These are phyloP conservation scores for Botrytis sinoallii DNA, from an alignment of 2,329 filamentous ascomycete genomes.

Conservation along the genomic window DNA sequence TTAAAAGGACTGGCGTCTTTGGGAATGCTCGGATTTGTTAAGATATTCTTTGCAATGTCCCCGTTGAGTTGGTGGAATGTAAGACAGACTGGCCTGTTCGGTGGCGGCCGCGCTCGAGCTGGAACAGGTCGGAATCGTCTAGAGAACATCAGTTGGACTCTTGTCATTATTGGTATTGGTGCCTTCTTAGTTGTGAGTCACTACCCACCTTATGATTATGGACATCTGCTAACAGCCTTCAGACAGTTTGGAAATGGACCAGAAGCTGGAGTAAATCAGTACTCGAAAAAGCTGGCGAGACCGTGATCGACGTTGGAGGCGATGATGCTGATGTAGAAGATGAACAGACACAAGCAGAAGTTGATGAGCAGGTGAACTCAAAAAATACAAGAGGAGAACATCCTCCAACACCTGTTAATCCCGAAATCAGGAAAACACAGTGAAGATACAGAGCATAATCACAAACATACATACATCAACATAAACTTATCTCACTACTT, in stretches of 20 bases:
- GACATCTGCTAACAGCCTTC: background rate
- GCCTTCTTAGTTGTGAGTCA: conserved; percentile 72
- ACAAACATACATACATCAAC: background rate
- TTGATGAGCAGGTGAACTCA: background rate
- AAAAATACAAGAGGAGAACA: background rate
- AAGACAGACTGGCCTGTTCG: conserved; percentile 56
- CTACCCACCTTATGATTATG: background rate
- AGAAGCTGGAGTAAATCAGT: conserved; percentile 67
- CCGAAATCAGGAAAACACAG: conserved; percentile 26
- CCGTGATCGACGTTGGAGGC: conserved; percentile 76
- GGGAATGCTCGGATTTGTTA: conserved; percentile 80
- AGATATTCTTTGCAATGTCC: conserved; percentile 70
- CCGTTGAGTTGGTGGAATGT: conserved; percentile 77
- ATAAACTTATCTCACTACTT: background rate
- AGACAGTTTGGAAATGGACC: conserved; percentile 81
- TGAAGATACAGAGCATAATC: conserved; percentile 1
- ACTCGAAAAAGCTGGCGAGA: conserved; percentile 75
- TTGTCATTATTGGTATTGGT: conserved; percentile 74
- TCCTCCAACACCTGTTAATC: background rate
- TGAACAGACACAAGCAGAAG: conserved; percentile 15
- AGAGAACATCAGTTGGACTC: conserved; percentile 73
- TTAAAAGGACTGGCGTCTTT: conserved; percentile 86
- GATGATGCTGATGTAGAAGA: conserved; percentile 51
- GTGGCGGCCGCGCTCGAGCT: conserved; percentile 48
- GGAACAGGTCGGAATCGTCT: conserved; percentile 72